Evolutionary conservation across 345 rosid genomes (phyloP).

Genomic region (Syzygium aromaticum): DNA sequence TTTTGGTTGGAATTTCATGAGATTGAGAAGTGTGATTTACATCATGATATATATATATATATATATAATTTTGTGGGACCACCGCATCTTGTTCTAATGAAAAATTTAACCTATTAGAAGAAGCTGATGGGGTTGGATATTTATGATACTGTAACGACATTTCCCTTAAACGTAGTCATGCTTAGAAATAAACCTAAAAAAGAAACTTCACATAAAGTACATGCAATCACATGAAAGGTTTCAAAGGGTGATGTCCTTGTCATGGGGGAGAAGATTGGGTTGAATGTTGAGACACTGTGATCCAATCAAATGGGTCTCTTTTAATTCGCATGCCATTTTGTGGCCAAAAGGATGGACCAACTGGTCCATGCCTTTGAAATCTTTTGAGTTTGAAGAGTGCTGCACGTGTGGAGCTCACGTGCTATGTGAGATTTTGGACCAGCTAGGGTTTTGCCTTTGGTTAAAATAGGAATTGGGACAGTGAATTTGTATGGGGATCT

Average conservation of each 20-base stretch:
- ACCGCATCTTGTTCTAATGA: not conserved
- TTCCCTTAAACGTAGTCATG: not conserved
- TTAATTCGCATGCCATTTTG: not conserved
- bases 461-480: not conserved
- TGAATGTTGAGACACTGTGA: not conserved
- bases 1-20: not conserved
- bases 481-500: slow-evolving; percentile 18
- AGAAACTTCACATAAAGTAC: not conserved
- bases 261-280: not conserved
- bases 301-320: not conserved
- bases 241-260: not conserved
- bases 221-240: not conserved
- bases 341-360: not conserved
- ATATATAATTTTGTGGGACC: not conserved
- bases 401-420: slow-evolving; percentile 32
- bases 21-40: not conserved
- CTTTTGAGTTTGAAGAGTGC: slow-evolving; percentile 15
- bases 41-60: not conserved
- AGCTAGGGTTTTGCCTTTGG: slow-evolving; percentile 6
- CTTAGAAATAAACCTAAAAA: not conserved
- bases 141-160: not conserved
- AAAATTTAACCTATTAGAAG: not conserved
- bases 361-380: not conserved
- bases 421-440: slow-evolving; percentile 16
- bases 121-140: not conserved